Evolutionary conservation across 768 basidiomycete genomes (phyloP), one percentile per base, ranked within the genome.

Genomic region (Lepiota subincarnata): DNA sequence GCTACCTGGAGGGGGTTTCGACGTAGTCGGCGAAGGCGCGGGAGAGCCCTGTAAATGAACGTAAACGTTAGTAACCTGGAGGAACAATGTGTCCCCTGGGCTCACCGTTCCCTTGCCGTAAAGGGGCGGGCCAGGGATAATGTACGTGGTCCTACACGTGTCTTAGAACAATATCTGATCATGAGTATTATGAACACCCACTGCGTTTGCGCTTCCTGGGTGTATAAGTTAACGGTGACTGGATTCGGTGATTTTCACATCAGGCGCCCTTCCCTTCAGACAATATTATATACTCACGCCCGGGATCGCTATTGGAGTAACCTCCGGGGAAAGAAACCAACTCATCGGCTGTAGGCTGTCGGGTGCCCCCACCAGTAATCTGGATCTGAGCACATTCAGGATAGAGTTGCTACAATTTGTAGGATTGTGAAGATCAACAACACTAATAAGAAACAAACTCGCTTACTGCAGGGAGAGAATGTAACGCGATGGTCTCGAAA

Each of bases 371-470:
- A 26, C 70, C 71, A 19, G 70, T 72, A 53, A 78, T 75, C 26
- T 59, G 53, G 19, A 76, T 64, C 57, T 78, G 76, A 12, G 76
- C 76, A 48, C 76, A 76, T 61, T 84, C 81, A 0, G 86, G 83
- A 62, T 89, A 89, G 66, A 88, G 81, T 76, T 89, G 82, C 66
- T 82, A 64, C n/a, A 24, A 35, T 19, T 26, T 35, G 19, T 12
- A 12, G 11, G n/a, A 14, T 4, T 2, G 28, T 13, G 11, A 48
- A 36, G 12, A n/a, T 18, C 24, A 20, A 26, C 22, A n/a, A 26
- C 11, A 36, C 20, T 20, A 13, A 1, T 1, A 19, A 26, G n/a
- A 19, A 24, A 28, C 63, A 20, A 61, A 57, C 8, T 58, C 36
- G 54, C 70, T 53, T 59, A 78, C 76, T 47, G 82, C 82, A 42